Evolutionary conservation across 2,329 filamentous ascomycete genomes (phyloP).

Genomic region (Xylaria polymorpha): DNA sequence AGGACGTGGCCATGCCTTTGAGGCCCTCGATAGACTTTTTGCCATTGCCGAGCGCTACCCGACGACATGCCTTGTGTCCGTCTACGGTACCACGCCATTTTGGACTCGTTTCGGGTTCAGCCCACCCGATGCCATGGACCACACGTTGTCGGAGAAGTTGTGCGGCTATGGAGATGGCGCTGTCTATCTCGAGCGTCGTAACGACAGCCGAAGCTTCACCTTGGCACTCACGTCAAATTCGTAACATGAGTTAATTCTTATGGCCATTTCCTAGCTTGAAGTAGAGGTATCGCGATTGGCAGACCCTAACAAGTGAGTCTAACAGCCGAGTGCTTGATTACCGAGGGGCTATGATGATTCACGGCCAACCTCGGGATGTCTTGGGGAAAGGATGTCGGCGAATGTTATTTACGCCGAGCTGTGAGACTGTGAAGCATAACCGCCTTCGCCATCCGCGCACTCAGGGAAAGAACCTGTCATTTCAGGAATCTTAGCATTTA

Average conservation of each 20-base stretch:
- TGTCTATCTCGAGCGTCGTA: conserved; percentile 43
- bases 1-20: conserved; percentile 45
- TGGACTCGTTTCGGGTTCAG: conserved; percentile 52
- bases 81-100: conserved; percentile 52
- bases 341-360: neutral
- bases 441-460: neutral
- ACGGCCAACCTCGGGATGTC: neutral
- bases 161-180: conserved; percentile 51
- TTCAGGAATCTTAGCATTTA: neutral
- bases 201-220: neutral
- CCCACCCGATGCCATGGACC: conserved; percentile 37
- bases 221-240: neutral
- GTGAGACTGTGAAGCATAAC: neutral
- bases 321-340: neutral
- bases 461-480: neutral
- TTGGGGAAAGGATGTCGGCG: neutral
- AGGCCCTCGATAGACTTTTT: conserved; percentile 45
- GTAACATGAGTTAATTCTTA: neutral
- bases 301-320: neutral
- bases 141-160: conserved; percentile 47
- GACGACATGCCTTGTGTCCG: conserved; percentile 51
- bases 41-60: conserved; percentile 44
- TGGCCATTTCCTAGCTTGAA: neutral
- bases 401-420: neutral
- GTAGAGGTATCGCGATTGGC: no score